Evolutionary conservation across 495 filamentous ascomycete species (phyloP).

Genomic region (Lasiosphaeria hispida): DNA sequence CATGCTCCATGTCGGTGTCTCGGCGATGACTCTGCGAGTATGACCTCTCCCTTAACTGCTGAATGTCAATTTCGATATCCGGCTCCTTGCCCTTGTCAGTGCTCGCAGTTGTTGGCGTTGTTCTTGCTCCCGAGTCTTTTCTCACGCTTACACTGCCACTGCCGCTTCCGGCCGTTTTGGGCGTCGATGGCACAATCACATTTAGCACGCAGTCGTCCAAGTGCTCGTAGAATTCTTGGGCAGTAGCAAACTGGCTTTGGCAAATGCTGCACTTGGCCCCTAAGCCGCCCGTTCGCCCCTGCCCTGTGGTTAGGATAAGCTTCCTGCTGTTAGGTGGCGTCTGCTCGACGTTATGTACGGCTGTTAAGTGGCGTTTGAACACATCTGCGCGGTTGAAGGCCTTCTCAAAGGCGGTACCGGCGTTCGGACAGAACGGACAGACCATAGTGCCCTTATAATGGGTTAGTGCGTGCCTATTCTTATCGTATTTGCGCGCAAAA

Average conservation of each 20-base stretch:
- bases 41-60: slow-evolving; percentile 5
- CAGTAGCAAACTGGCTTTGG: slow-evolving; percentile 79
- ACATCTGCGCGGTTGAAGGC: slow-evolving; percentile 98
- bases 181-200: slow-evolving; percentile 85
- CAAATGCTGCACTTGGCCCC: slow-evolving; percentile 97
- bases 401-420: slow-evolving; percentile 90
- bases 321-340: slow-evolving; percentile 93
- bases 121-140: slow-evolving; percentile 29
- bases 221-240: slow-evolving; percentile 98
- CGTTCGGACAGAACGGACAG: slow-evolving; percentile 93
- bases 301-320: slow-evolving; percentile 32
- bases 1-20: slow-evolving; percentile 12
- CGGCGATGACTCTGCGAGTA: slow-evolving; percentile 7
- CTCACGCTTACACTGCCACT: slow-evolving; percentile 20
- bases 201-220: slow-evolving; percentile 95
- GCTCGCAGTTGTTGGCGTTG: slow-evolving; percentile 28
- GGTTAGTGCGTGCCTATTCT: slow-evolving; percentile 95
- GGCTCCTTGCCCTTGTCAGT: slow-evolving; percentile 32
- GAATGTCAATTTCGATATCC: slow-evolving; percentile 17
- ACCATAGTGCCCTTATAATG: slow-evolving; percentile 99
- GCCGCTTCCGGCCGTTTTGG: slow-evolving; percentile 45
- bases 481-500: slow-evolving; percentile 97
- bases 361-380: slow-evolving; percentile 95
- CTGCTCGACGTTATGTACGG: slow-evolving; percentile 93
- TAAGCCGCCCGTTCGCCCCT: slow-evolving; percentile 44